Conservation (phyloP, 148 eudicot genomes). For the Pharnaceum exiguum region DNA sequence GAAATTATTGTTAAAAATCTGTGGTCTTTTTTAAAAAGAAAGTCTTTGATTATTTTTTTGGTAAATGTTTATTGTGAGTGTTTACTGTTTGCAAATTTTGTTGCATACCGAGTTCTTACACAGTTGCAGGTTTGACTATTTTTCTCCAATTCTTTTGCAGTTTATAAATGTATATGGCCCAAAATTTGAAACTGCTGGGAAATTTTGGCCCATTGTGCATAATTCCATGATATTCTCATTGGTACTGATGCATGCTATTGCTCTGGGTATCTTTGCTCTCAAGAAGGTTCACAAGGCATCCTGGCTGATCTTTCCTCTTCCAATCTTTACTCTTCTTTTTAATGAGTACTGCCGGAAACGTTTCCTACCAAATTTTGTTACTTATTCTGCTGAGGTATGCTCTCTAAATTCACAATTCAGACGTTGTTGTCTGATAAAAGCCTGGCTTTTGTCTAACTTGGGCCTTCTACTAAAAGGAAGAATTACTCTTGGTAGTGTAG, state of each 20-base stretch:
- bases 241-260: constrained; percentile 67
- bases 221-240: constrained; percentile 70
- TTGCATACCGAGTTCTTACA: too few species aligned
- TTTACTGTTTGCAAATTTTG: too few species aligned
- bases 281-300: constrained; percentile 55
- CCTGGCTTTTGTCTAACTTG: too few species aligned
- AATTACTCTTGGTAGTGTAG: too few species aligned
- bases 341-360: constrained; percentile 74
- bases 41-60: too few species aligned
- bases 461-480: too few species aligned
- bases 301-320: constrained; percentile 51
- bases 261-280: constrained; percentile 63
- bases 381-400: constrained; percentile 64
- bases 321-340: constrained; percentile 62
- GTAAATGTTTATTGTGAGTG: too few species aligned
- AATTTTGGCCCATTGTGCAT: constrained; percentile 71
- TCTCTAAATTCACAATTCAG: not conserved
- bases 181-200: constrained; percentile 71
- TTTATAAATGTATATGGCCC: constrained; percentile 62
- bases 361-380: constrained; percentile 58
- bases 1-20: too few species aligned
- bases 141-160: constrained; percentile 40
- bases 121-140: not conserved
- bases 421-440: not conserved
- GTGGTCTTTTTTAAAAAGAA: too few species aligned